Conservation (phyloP, 257 asterid genomes). For the Ocimum tenuiflorum region DNA sequence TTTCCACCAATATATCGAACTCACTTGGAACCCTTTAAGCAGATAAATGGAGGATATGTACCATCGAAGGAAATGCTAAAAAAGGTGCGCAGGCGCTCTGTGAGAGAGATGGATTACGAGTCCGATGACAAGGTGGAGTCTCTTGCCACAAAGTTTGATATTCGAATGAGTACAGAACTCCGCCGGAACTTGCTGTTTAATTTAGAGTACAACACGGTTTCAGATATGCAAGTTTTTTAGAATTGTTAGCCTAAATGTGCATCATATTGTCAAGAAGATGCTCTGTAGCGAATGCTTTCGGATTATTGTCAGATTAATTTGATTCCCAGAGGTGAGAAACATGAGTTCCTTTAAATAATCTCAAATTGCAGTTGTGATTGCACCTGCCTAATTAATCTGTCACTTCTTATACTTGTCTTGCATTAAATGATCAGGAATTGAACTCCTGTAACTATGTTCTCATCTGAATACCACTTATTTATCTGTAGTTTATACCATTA, state of each 20-base stretch:
- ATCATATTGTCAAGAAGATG: background rate
- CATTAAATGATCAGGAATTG: background rate
- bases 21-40: slow-evolving; percentile 18
- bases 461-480: slow-evolving; percentile 10
- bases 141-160: slow-evolving; percentile 33
- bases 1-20: background rate
- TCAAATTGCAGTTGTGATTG: background rate
- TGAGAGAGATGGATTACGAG: slow-evolving; percentile 64
- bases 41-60: slow-evolving; percentile 50
- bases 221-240: slow-evolving; percentile 31
- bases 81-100: slow-evolving; percentile 66
- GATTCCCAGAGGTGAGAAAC: background rate
- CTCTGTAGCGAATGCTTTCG: slow-evolving; percentile 14
- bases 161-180: slow-evolving; percentile 51
- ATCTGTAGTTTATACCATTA: background rate
- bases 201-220: slow-evolving; percentile 36
- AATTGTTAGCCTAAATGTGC: slow-evolving; percentile 8
- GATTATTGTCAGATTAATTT: background rate
- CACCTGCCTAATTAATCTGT: background rate
- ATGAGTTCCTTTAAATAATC: background rate
- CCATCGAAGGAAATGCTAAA: slow-evolving; percentile 63
- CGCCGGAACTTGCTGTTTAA: slow-evolving; percentile 62
- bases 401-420: background rate
- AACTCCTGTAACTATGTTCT: background rate
- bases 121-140: slow-evolving; percentile 50